Evolutionary conservation across 2,329 filamentous ascomycete species (phyloP), one percentile per base, ranked within the genome.

Genomic region (Cercospora brassicicola): DNA sequence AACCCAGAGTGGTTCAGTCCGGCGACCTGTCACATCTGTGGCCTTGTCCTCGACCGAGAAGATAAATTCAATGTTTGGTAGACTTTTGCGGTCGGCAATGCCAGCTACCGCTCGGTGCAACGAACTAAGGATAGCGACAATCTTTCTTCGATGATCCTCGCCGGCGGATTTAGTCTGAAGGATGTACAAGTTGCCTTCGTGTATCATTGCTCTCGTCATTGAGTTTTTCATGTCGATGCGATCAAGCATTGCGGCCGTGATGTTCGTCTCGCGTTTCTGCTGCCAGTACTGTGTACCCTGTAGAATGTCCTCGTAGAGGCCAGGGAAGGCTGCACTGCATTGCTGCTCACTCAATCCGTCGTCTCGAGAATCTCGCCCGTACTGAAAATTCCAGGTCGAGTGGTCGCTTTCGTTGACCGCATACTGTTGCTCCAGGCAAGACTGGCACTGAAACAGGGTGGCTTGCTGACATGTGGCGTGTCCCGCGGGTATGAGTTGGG

Each of bases 31-130:
- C n/a, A 71, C 72, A 64, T 70, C 71, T 20, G 68, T 67, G 18
- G 66, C 71, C 70, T 84, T 83, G 68, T 85, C 82, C 6, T 81
- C 78, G 31, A 81, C 82, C 62, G 84, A 80, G 68, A 85, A 80
- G 36, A 81, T 78, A 69, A 85, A 85, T 69, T 85, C 83, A 59
- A 84, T 80, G 57, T 82, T 81, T 3, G 83, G 83, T 4, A 85
- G 48, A 9, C 31, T 63, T 59, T 59, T 59, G 76, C 20, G 73
- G n/a, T 73, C 75, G 9, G 78, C 71, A 7, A 81, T 79, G 13
- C 79, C 78, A 3, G 81, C 74, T 10, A 86, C 76, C 8, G 84
- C 82, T 31, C 84, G 83, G 68, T 86, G 78, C 42, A 86, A 77
- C 6, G 83, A 78, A 68, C 82, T 79, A 3, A 85, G 75, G 56